These are phyloP conservation scores for Rubia balearica DNA, from an alignment of 305 asterid species.

Conservation along the genomic window DNA sequence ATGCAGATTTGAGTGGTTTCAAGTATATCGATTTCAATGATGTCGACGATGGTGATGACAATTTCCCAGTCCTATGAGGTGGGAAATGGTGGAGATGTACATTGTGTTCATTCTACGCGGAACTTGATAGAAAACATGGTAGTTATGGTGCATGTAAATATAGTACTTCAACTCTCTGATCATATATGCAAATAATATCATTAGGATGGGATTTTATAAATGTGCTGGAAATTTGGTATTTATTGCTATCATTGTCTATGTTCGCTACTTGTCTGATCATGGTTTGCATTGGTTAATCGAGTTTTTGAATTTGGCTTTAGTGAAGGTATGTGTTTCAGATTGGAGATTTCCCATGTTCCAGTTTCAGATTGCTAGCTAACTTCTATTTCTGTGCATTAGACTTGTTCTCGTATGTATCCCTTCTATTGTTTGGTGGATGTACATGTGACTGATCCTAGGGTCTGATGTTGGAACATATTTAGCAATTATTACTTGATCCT, in stretches of 20 bases:
- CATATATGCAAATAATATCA: background rate
- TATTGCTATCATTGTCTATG: background rate
- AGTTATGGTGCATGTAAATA: conserved; percentile 35
- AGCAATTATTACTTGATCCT: background rate
- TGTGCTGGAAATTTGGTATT: background rate
- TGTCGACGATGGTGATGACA: conserved; percentile 27
- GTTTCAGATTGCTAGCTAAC: too few species aligned
- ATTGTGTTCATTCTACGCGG: conserved; percentile 21
- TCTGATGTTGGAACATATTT: background rate
- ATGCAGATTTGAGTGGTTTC: conserved; percentile 39
- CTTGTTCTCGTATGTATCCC: background rate
- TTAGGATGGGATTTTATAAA: background rate
- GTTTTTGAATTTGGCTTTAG: background rate
- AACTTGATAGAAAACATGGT: conserved; percentile 1
- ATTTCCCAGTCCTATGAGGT: conserved; percentile 50
- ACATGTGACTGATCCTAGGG: background rate
- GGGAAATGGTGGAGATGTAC: conserved; percentile 28
- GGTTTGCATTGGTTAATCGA: background rate
- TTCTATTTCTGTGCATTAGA: background rate
- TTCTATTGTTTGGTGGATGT: background rate
- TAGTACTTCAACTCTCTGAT: background rate
- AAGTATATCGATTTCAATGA: conserved; percentile 54
- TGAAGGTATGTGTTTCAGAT: background rate
- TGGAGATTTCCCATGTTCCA: background rate
- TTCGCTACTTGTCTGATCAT: background rate